A percentile compares a stretch with the other conserved stretches of the same genome.
These are phyloP conservation scores for Intubia oerlemansii DNA, from an alignment of 2,329 filamentous ascomycete species.

Conservation along the genomic window DNA sequence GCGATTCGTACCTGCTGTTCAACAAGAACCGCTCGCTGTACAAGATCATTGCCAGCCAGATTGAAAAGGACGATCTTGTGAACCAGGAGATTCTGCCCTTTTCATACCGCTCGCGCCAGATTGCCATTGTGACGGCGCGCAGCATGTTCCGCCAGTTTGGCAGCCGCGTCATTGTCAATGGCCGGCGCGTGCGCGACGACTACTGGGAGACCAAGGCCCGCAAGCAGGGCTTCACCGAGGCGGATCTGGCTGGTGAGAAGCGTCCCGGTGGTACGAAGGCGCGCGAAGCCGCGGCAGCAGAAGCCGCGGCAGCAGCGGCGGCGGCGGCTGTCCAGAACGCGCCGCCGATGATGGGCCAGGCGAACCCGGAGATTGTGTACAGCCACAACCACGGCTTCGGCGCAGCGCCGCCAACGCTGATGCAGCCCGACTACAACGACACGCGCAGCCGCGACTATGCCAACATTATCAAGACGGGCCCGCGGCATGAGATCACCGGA, in stretches of 20 bases:
- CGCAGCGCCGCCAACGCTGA: constrained; percentile 38
- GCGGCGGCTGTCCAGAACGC: constrained; percentile 43
- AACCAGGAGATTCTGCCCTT: constrained; percentile 89
- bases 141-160: constrained; percentile 99
- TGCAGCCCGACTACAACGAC: constrained; percentile 58
- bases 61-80: constrained; percentile 92
- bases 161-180: constrained; percentile 76
- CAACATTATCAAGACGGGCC: constrained; percentile 53
- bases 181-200: constrained; percentile 80
- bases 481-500: constrained; percentile 75
- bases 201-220: constrained; percentile 97
- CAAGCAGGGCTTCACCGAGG: constrained; percentile 96
- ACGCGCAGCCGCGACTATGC: constrained; percentile 63
- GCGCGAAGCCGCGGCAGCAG: constrained; percentile 57
- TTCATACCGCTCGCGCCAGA: constrained; percentile 94
- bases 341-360: constrained; percentile 38
- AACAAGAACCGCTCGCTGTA: constrained; percentile 94
- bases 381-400: constrained; percentile 50
- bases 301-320: constrained; percentile 37
- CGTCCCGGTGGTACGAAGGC: constrained; percentile 79
- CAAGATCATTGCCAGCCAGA: constrained; percentile 93
- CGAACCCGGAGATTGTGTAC: constrained; percentile 76
- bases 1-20: constrained; percentile 94
- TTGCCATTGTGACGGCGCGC: constrained; percentile 88
- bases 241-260: constrained; percentile 89